These are phyloP conservation scores for Sutorius eximius DNA, from an alignment of 1,284 basidiomycete species.

Conservation along the genomic window DNA sequence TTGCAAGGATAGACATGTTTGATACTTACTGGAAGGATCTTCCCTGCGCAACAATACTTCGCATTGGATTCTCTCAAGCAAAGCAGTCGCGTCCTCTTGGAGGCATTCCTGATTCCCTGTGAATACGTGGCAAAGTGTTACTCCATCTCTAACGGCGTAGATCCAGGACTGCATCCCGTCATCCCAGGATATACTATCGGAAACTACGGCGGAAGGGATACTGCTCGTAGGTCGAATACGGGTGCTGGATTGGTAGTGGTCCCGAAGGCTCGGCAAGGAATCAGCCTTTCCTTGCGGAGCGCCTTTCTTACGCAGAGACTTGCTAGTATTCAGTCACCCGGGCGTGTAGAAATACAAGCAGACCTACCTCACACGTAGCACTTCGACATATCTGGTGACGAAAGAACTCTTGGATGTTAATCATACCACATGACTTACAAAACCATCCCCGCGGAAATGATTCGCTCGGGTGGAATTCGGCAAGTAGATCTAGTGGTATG, in stretches of 20 bases:
- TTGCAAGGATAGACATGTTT: neutral
- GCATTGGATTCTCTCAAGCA: constrained; percentile 37
- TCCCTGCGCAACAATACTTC: constrained; percentile 32
- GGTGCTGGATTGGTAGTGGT: constrained; percentile 26
- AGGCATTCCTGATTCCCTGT: constrained; percentile 38
- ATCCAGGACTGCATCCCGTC: constrained; percentile 35
- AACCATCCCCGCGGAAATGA: constrained; percentile 40
- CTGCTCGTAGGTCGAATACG: constrained; percentile 31
- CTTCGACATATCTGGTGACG: constrained; percentile 40
- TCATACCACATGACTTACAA: constrained; percentile 38
- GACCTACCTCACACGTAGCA: constrained; percentile 32
- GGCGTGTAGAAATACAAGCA: neutral
- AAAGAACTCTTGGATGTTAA: constrained; percentile 40
- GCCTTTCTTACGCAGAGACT: constrained; percentile 13
- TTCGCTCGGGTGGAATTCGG: constrained; percentile 28
- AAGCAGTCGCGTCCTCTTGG: constrained; percentile 32
- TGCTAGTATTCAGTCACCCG: constrained; percentile 14
- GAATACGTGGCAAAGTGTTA: constrained; percentile 38
- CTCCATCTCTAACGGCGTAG: constrained; percentile 28
- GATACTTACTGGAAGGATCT: constrained; percentile 25
- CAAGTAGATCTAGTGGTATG: constrained; percentile 37
- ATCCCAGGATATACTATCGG: constrained; percentile 18
- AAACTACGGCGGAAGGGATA: constrained; percentile 24
- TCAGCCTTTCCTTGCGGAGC: constrained; percentile 19
- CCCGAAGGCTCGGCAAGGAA: constrained; percentile 32